Base-by-base conservation (phyloP, 441 rosid species). In the Populus tomentosa region DNA sequence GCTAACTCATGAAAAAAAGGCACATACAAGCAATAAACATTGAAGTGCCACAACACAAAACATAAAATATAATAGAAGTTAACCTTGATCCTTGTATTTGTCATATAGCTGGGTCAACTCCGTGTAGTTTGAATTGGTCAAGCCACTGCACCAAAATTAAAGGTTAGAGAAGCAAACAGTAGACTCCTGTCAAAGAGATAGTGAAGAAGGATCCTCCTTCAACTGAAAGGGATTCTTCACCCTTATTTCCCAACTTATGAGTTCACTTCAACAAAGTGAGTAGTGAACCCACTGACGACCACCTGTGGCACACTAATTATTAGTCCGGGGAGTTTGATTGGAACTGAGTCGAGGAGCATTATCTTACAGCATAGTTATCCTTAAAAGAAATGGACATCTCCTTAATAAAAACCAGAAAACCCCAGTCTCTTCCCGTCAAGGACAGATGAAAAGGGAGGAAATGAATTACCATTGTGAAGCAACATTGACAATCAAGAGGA, bases 381-480 rank as follows among this genome's bases (percentile, higher is more conserved):
- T 33, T 21, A 36, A 73, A 33, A 56, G 28, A 30, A 11, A 61
- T n/a, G n/a, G 64, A 26, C 36, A 63, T n/a, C 23, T 62, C 26
- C 23, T 62, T 24, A n/a, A n/a, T 24, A 62, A 2, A 62, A n/a
- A 18, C 9, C 35, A 26, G n/a, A 75, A 40, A 40, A 38, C 40
- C 35, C 66, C 53, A 30, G 30, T 11, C 63, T 65, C 50, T 66
- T 26, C 18, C 23, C 50, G 13, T 24, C 14, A 71, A 61, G n/a
- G 28, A 36, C 30, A 35, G 9, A 11, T 26, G 40, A 14, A 13
- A 64, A 18, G 23, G 53, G 67, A 69, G 21, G 24, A 69, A 40
- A 67, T 13, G 71, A 36, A 14, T 21, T 87, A 97, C 98, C 99
- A 97, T n/a, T 94, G 94, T 5, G 99, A 96, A 75, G 99, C 99